Conservation (phyloP, 768 basidiomycete species). For the Mycena pura region DNA sequence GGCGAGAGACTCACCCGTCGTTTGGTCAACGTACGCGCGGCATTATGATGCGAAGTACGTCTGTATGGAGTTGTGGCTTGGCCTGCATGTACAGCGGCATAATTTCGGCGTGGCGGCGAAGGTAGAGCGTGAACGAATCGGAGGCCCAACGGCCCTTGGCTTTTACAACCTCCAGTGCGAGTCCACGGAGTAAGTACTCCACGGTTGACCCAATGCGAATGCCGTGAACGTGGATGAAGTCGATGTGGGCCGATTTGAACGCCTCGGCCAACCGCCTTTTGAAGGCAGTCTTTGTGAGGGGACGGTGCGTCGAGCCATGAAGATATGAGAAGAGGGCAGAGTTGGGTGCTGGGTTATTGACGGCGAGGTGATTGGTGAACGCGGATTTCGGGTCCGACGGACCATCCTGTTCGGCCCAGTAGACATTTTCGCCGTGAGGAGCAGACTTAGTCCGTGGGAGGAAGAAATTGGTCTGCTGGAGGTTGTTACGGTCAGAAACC, state of each 20-base stretch:
- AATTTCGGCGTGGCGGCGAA: conserved; percentile 27
- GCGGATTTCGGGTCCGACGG: conserved; percentile 16
- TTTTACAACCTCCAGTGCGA: conserved; percentile 33
- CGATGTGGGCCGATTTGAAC: background rate
- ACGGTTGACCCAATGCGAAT: conserved; percentile 29
- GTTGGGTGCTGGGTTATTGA: conserved; percentile 18
- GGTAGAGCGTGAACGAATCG: conserved; percentile 29
- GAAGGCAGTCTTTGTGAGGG: conserved; percentile 1
- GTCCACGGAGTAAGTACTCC: conserved; percentile 25
- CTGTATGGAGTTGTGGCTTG: background rate
- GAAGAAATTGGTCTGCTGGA: conserved; percentile 11
- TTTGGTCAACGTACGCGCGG: background rate
- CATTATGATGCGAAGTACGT: conserved; percentile 2
- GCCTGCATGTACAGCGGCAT: conserved; percentile 32
- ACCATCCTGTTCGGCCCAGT: conserved; percentile 21
- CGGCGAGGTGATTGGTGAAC: conserved; percentile 6
- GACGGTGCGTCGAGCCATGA: background rate
- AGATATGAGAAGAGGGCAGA: conserved; percentile 20
- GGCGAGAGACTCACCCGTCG: conserved; percentile 10
- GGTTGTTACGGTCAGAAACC: background rate
- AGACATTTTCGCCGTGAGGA: conserved; percentile 22
- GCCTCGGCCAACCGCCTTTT: background rate
- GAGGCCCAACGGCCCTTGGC: conserved; percentile 33
- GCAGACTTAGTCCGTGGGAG: conserved; percentile 26
- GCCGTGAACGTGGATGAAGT: conserved; percentile 26